phyloP scores from a whole-genome alignment of 768 basidiomycete species.

The Boletus fagicola region DNA sequence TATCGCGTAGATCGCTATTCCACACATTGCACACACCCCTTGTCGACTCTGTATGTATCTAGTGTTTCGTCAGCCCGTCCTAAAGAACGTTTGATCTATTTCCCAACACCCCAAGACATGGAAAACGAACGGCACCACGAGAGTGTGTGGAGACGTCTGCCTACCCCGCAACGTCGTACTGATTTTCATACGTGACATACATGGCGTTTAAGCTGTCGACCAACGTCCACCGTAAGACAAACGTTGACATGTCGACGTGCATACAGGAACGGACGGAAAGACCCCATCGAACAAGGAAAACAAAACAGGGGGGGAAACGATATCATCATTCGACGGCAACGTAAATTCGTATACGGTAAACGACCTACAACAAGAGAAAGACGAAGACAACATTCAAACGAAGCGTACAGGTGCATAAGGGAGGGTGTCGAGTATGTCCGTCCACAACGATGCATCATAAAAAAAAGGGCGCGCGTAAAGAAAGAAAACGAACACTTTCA shows the following conservation, averaged over 20 bases:
- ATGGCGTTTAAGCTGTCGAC: too few species aligned
- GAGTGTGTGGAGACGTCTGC: too few species aligned
- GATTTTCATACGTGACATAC: too few species aligned
- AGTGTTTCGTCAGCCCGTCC: too few species aligned
- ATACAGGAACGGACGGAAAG: too few species aligned
- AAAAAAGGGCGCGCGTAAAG: not conserved
- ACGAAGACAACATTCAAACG: not conserved
- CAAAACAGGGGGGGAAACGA: too few species aligned
- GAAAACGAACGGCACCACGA: too few species aligned
- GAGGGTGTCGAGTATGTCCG: conserved; percentile 1
- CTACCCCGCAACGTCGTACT: too few species aligned
- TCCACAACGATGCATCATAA: conserved; percentile 7
- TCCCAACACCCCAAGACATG: not conserved
- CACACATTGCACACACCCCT: not conserved
- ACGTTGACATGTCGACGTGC: too few species aligned
- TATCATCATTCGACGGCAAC: not conserved
- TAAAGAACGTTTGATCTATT: not conserved
- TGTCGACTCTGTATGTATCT: too few species aligned
- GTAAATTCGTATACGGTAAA: conserved; percentile 27
- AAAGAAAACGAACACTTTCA: not conserved
- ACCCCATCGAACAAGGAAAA: too few species aligned
- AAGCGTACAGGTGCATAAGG: not conserved
- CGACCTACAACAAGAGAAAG: not conserved
- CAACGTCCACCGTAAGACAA: too few species aligned
- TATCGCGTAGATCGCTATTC: not conserved